Percentiles rank a stretch among this genome's conserved stretches.
phyloP scores from a whole-genome alignment of 768 basidiomycete species.

The Thelephora aurantiotincta region DNA sequence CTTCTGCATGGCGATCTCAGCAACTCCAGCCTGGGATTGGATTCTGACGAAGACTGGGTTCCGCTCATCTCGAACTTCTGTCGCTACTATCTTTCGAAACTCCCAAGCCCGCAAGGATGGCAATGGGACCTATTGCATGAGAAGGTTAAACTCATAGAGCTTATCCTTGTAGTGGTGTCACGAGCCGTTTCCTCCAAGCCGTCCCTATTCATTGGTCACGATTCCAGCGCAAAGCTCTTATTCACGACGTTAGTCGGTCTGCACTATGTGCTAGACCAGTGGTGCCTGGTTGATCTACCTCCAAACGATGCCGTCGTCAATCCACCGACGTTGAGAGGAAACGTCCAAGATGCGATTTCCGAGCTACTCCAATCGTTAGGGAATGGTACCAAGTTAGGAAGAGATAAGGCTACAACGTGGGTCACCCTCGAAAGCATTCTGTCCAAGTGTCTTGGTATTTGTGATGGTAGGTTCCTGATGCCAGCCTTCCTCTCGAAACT shows the following conservation, averaged over 20 bases:
- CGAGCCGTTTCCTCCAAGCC: conserved; percentile 31
- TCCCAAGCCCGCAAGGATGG: conserved; percentile 37
- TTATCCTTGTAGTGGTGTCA: conserved; percentile 36
- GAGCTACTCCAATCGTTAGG: conserved; percentile 36
- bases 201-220: conserved; percentile 31
- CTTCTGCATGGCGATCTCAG: conserved; percentile 11
- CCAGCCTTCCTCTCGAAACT: background rate
- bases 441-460: conserved; percentile 5
- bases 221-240: conserved; percentile 31
- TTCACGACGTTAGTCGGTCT: conserved; percentile 39
- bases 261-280: conserved; percentile 41
- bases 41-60: conserved; percentile 28
- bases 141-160: conserved; percentile 38
- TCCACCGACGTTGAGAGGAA: conserved; percentile 35
- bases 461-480: conserved; percentile 1
- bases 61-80: conserved; percentile 27
- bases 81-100: conserved; percentile 30
- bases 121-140: conserved; percentile 43
- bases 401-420: conserved; percentile 6
- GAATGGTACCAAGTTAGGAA: conserved; percentile 16
- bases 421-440: background rate
- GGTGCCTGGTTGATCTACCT: conserved; percentile 34
- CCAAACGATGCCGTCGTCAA: conserved; percentile 24
- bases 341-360: conserved; percentile 27
- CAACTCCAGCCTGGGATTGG: conserved; percentile 3